Base-by-base conservation (phyloP, 2,329 filamentous ascomycete species). In the Ophiostoma sp. region DNA sequence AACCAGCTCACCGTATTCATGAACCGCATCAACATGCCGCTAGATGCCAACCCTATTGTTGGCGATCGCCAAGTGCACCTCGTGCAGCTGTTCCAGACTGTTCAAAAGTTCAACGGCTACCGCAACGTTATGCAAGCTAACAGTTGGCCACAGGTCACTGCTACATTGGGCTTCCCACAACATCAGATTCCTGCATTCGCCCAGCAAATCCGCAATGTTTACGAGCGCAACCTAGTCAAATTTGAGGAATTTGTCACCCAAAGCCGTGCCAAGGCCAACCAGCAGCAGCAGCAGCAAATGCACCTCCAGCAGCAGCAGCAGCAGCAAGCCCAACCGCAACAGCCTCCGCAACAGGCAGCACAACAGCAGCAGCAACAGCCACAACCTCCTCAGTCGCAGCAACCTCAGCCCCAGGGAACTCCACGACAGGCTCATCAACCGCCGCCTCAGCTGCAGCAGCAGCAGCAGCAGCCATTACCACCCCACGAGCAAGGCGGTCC, bases 1-100 rank as follows among this genome's bases (percentile, higher is more conserved):
- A 90, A 92, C 74, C 90, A 88, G 52, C 81, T 98, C 7, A 84
- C 86, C 27, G 80, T 84, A n/a, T 91, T 96, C 72, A 96, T 96
- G 89, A 85, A 85, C 70, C 83, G 87, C 64, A 88, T 90, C 69
- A 87, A 88, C 44, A 81, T 92, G 18, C 89, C 87, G 0, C 82
- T 98, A 65, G 92, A 97, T 64, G 80, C 85, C 0, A 89, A 88
- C 71, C 93, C 93, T 0, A 80, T 86, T 36, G 85, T 96, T 38
- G 88, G 86, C 67, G 90, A 92, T 67, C 87, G 91, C 11, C 85
- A 85, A 0, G 82, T 98, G 49, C 89, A 89, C 73, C 79, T 97
- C 12, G 85, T 92, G 75, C 85, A 88, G 70, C 81, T 98, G 3
- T 98, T 96, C 76, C 86, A 89, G 70, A 82, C 86, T 0, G 91